phyloP scores from a whole-genome alignment of 257 asterid species.

The Primulina tabacum region DNA sequence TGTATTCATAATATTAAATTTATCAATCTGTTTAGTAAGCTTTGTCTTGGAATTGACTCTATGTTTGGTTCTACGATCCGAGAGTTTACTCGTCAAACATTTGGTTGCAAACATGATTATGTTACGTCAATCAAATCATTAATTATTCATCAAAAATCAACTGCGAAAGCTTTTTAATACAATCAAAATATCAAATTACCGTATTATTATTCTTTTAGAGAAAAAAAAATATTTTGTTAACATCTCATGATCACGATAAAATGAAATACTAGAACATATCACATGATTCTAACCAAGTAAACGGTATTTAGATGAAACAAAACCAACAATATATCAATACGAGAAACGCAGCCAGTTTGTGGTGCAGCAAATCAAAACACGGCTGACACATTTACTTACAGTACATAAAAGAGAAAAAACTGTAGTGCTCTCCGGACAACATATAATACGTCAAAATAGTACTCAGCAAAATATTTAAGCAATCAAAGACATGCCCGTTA shows the following conservation, averaged over 20 bases:
- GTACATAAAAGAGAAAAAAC: conserved; percentile 26
- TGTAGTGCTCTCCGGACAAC: conserved; percentile 30
- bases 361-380: conserved; percentile 23
- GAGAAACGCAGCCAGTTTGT: neutral
- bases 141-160: too few species aligned
- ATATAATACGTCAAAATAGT: conserved; percentile 19
- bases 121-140: too few species aligned
- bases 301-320: neutral
- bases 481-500: conserved; percentile 34
- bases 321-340: neutral
- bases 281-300: neutral
- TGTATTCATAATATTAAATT: neutral
- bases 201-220: too few species aligned
- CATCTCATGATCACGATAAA: neutral
- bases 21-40: neutral
- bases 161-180: neutral
- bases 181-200: too few species aligned
- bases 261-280: too few species aligned
- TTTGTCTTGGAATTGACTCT: neutral
- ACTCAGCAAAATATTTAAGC: conserved; percentile 21
- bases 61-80: too few species aligned
- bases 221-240: too few species aligned
- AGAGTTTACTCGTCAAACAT: too few species aligned
- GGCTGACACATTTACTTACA: conserved; percentile 46
- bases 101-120: too few species aligned